Conservation (phyloP, 2,329 filamentous ascomycete species). For the Rhynchosporium agropyri region DNA sequence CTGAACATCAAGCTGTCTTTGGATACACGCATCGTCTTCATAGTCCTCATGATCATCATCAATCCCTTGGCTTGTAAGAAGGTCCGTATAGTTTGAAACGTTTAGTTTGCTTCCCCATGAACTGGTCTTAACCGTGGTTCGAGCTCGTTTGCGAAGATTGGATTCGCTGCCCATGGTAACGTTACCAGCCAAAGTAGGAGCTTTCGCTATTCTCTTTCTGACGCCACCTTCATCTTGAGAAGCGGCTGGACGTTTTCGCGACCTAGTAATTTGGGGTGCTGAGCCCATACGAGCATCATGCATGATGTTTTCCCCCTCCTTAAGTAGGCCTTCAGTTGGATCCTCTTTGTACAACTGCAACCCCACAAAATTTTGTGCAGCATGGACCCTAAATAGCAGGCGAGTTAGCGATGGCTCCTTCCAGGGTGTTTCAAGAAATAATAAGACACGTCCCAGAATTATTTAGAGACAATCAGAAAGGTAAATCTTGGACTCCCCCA, state of each 20-base stretch:
- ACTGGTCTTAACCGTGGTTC: neutral
- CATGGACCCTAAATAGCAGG: conserved; percentile 42
- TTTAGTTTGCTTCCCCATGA: neutral
- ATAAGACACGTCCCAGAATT: too few relatives aligned
- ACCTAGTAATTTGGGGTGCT: conserved; percentile 9
- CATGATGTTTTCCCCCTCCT: conserved; percentile 36
- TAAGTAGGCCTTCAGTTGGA: conserved; percentile 27
- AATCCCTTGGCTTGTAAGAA: neutral
- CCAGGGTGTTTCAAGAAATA: too few relatives aligned
- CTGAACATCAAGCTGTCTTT: conserved; percentile 8
- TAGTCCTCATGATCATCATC: neutral
- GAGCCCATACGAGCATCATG: conserved; percentile 7
- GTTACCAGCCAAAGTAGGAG: conserved; percentile 33
- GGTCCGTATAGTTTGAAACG: neutral
- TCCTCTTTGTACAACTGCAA: conserved; percentile 39
- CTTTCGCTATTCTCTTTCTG: conserved; percentile 19
- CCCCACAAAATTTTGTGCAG: conserved; percentile 56
- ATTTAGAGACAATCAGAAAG: too few relatives aligned
- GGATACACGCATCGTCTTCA: conserved; percentile 5
- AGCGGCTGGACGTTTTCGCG: conserved; percentile 10
- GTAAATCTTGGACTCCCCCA: too few relatives aligned
- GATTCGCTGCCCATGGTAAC: conserved; percentile 29
- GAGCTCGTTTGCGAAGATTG: conserved; percentile 28
- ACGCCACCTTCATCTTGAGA: conserved; percentile 17
- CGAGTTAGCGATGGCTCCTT: too few relatives aligned